These are phyloP conservation scores for Colletotrichum chlorophyti DNA, from an alignment of 2,329 filamentous ascomycete species.

Conservation along the genomic window DNA sequence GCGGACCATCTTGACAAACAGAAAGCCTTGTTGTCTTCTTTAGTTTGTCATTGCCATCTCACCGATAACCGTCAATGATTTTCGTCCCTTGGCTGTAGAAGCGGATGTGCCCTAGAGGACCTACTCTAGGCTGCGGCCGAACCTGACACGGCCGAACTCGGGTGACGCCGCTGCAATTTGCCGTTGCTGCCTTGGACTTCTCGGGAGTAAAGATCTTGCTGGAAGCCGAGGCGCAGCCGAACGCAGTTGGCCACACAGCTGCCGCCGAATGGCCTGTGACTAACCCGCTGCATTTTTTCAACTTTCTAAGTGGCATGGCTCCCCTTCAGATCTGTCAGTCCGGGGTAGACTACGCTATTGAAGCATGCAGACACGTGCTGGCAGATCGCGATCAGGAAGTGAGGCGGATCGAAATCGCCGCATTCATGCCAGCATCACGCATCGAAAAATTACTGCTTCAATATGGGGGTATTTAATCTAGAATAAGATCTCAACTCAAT, in stretches of 20 bases:
- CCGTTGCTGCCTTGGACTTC: not conserved
- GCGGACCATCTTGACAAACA: too few relatives aligned
- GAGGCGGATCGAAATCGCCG: too few relatives aligned
- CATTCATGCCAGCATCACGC: fast-evolving
- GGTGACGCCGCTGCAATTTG: not conserved
- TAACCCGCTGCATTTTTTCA: fast-evolving
- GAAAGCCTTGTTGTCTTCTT: too few relatives aligned
- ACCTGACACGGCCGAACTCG: not conserved
- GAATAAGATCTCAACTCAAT: too few relatives aligned
- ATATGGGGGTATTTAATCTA: not conserved
- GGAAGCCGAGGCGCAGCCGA: not conserved
- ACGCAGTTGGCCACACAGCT: not conserved
- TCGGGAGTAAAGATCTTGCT: not conserved
- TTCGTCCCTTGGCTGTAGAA: too few relatives aligned
- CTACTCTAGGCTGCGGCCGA: not conserved
- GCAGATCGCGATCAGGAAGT: too few relatives aligned
- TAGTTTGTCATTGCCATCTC: too few relatives aligned
- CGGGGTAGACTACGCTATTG: not conserved
- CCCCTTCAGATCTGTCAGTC: not conserved
- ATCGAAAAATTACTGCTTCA: not conserved
- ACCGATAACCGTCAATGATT: too few relatives aligned
- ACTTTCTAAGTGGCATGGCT: fast-evolving
- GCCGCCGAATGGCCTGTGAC: fast-evolving
- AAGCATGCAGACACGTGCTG: too few relatives aligned
- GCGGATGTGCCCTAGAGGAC: not conserved